Conservation (phyloP, 1,284 basidiomycete species). For the Boletus chippewaensis region DNA sequence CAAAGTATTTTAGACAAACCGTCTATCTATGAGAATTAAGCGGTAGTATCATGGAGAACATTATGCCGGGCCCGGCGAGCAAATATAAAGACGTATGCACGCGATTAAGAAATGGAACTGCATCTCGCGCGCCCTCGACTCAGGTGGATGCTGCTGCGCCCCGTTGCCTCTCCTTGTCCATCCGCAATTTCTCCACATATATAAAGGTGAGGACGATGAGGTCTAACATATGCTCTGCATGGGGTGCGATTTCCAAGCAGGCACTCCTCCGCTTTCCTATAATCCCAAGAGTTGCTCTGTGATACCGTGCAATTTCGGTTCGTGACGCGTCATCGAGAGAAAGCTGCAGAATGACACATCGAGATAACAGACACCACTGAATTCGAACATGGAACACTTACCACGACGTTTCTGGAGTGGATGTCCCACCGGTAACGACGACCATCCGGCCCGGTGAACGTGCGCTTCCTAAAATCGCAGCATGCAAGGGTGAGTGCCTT, state of each 20-base stretch:
- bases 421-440: conserved; percentile 26
- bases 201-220: conserved; percentile 37
- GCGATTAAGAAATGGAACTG: neutral
- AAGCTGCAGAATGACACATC: conserved; percentile 14
- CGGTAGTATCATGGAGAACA: neutral
- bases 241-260: conserved; percentile 32
- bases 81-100: neutral
- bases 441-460: conserved; percentile 25
- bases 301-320: conserved; percentile 26
- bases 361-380: neutral
- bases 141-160: conserved; percentile 10
- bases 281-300: conserved; percentile 21
- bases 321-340: conserved; percentile 18
- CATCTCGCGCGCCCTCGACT: neutral
- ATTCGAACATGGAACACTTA: conserved; percentile 3
- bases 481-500: neutral
- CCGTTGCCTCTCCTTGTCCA: conserved; percentile 21
- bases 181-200: conserved; percentile 33
- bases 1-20: neutral
- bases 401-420: conserved; percentile 13
- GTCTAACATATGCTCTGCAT: conserved; percentile 34
- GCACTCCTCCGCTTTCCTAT: conserved; percentile 23
- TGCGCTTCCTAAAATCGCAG: conserved; percentile 19
- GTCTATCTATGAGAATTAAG: neutral
- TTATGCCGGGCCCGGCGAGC: neutral